Evolutionary conservation across 2,329 filamentous ascomycete species (phyloP), one percentile per base, ranked within the genome.

Genomic region (Nemania bipapillata): DNA sequence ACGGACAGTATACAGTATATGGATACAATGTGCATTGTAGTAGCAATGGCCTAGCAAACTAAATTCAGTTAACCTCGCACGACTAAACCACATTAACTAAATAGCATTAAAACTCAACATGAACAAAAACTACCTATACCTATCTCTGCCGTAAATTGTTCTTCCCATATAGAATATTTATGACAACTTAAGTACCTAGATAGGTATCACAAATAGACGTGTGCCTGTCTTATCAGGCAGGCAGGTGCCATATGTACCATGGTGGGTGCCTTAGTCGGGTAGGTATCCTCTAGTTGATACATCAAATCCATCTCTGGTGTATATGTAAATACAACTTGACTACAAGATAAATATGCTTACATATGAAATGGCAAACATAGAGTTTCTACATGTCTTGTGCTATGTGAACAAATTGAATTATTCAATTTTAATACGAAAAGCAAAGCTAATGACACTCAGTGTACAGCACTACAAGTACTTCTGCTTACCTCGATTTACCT

Each of bases 11-110:
- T 8, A 42, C 24, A 53, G 47, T 42, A 30, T 2, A 53, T 59
- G n/a, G n/a, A 61, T 53, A 61, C 47, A 42, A 47, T 61, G 15
- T 4, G 7, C 4, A 45, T 45, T 49, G 17, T 26, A 49, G 30
- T 32, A 15, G 40, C 15, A 45, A 40, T n/a, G n/a, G n/a, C 4
- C 15, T 40, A 40, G 9, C 37, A 17, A 12, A 12, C 9, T 45
- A 45, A 15, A 40, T 4, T 45, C 8, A 45, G 20, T n/a, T 5
- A 7, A n/a, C 40, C 15, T 45, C 40, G 11, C 2, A 45, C 40
- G 15, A n/a, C n/a, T n/a, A n/a, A n/a, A n/a, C n/a, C n/a, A n/a
- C n/a, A n/a, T n/a, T n/a, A n/a, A n/a, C n/a, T n/a, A n/a, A n/a
- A n/a, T n/a, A n/a, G n/a, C n/a, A n/a, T n/a, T n/a, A n/a, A n/a